Base-by-base conservation (phyloP, 2,329 filamentous ascomycete species). In the Myriosclerotinia curreyana region DNA sequence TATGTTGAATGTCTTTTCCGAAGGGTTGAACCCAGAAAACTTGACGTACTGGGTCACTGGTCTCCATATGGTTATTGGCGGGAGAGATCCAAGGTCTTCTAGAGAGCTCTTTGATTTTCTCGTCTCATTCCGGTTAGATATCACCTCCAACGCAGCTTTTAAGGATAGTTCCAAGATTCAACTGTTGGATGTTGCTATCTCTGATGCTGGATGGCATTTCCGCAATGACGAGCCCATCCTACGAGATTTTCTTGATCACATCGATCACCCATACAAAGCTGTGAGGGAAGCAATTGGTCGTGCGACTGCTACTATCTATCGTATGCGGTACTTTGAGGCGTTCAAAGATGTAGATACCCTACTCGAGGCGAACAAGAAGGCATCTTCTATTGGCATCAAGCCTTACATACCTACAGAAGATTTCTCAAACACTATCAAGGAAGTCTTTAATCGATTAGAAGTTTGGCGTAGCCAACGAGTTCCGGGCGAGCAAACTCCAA, bases 131-230 rank as follows among this genome's bases (percentile, higher is more conserved):
- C 85, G 92, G 38, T 82, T 99, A 12, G 95, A 99, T 74, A 94
- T 98, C 88, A 82, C 86, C 7, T 97, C 94, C 0, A 97, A 98
- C 74, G 95, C 96, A 5, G 95, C 95, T 0, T 99, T 99, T 83
- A 99, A 99, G 76, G 96, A 99, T 75, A 96, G 94, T 63, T 96
- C 94, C 36, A 97, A 98, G 79, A 91, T 99, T 20, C 89, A 95
- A 69, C 80, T 99, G 38, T 81, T 99, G 22, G 92, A 97, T 70
- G 92, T 96, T 69, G 85, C 91, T 67, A 90, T 99, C 65, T 87
- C 87, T 52, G 92, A 96, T 71, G 85, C 88, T 44, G 95, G 95
- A 1, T 99, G 96, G 95, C 95, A 99, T 76, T 99, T 97, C 81
- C 92, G 92, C 67, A 81, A 92, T 14, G 91, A 96, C 70, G 86